Base-by-base conservation (phyloP, 148 eudicot species). In the Agrostemma githago region DNA sequence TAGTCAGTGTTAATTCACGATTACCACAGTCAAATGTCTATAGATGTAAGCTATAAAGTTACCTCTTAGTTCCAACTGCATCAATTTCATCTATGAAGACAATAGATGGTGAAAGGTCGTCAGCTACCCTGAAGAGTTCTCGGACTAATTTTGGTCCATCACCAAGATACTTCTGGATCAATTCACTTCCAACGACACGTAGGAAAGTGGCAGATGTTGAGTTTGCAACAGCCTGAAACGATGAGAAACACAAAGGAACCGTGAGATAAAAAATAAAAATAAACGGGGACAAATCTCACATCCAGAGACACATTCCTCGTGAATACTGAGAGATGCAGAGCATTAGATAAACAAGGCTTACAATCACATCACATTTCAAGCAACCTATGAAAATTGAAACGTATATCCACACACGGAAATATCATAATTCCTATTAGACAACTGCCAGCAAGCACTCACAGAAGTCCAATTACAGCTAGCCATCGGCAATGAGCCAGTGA, bases 71-170 rank as follows among this genome's bases (percentile, higher is more conserved):
- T 62, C 98, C 98, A 70, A 94, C 82, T 26, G 98, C 98, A 78
- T 94, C 98, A 66, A 94, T 94, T 87, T 94, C 98, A 78, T 94
- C 98, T 75, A 94, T 94, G 72, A 94, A 94, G 38, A 94, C 98
- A 60, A 94, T 92, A 6, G 98, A 94, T 6, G 98, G 98, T 71
- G 98, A 94, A 68, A 94, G 96, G 26, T 94, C 98, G 82, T 94
- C 97, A 43, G 98, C 98, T 79, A 94, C 98, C 84, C 98, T 86
- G 76, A 94, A 94, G 68, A 94, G 96, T 77, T 94, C 98, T 80
- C 98, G 85, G 60, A 94, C 96, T 78, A 94, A 75, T 75, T 94
- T 94, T 44, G 98, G 98, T 62, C 98, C 97, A 85, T 94, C 98
- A 60, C 98, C 98, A 40, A 94, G 84, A 72, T 94, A 94, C 83